A percentile compares a stretch with the other conserved stretches of the same genome.
Conservation (phyloP, 495 filamentous ascomycete species). For the Neurospora pannonica region DNA sequence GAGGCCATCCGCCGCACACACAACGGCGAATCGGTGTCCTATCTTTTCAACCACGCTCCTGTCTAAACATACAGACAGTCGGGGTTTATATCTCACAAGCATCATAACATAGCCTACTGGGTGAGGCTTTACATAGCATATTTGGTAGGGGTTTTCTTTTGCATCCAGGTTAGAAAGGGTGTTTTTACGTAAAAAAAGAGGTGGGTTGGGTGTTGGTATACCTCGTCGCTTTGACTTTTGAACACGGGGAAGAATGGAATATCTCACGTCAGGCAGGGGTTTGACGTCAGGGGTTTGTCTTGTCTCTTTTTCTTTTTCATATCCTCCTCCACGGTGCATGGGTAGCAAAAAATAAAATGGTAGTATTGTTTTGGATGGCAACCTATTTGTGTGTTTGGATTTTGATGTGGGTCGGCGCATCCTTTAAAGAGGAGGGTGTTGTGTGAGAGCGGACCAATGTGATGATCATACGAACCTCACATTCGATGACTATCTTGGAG, state of each 20-base stretch:
- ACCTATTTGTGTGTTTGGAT: not conserved
- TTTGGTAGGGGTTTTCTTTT: not conserved
- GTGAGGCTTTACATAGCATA: not conserved
- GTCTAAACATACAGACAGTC: slow-evolving; percentile 21
- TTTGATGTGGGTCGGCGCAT: not conserved
- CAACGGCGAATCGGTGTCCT: slow-evolving; percentile 77
- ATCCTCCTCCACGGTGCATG: not conserved
- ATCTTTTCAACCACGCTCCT: slow-evolving; percentile 87
- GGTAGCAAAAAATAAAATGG: not conserved
- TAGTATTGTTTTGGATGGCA: not conserved
- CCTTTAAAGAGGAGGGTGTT: not conserved
- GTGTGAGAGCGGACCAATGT: not conserved
- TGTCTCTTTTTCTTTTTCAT: not conserved
- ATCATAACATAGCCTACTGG: not conserved
- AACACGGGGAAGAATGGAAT: not conserved
- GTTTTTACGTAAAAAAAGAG: not conserved
- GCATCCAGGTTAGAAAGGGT: not conserved
- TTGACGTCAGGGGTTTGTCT: not conserved
- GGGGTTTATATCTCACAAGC: not conserved
- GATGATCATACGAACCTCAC: not conserved
- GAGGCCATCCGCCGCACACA: slow-evolving; percentile 82
- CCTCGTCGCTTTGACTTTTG: not conserved
- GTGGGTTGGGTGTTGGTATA: not conserved
- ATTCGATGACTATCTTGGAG: not conserved
- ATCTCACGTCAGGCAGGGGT: not conserved